Evolutionary conservation across 768 basidiomycete species (phyloP), one percentile per base, ranked within the genome.

Genomic region (Xerocomellus chrysenteron): DNA sequence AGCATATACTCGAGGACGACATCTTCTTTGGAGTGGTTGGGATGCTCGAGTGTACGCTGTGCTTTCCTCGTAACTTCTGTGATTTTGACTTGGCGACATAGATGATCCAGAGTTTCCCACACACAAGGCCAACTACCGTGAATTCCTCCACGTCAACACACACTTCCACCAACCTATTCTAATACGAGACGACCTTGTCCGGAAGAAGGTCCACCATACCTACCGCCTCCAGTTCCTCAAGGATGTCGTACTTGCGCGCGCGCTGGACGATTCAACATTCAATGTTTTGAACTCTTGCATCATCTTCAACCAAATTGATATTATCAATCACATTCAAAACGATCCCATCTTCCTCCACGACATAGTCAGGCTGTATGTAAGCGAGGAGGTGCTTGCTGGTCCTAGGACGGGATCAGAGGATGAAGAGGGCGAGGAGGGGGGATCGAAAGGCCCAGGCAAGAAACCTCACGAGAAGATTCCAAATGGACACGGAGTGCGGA

Each of bases 271-370:
- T 72, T 89, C 92, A 2, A 98, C 95, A 0, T 96, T 98, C 81
- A 94, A 93, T 67, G 92, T 97, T 65, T 83, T 98, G 68, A 98
- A 94, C 74, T 94, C 93, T 2, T 92, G 92, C 74, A 94, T 99
- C 71, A 93, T 98, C 68, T 98, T 95, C 82, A 97, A 98, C 75
- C 96, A 99, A 71, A 94, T 96, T 65, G 97, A 99, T 73, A 98
- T 99, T 67, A 94, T 99, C 66, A 84, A 80, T 47, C 86, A 96
- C 67, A 82, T 98, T 35, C 90, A 94, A 68, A 82, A 80, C 55
- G 91, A 97, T 64, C 81, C 80, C 2, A 68, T 73, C 12, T 90
- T 98, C 69, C 76, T 98, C 36, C 78, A 80, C 35, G 88, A 94
- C 47, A 81, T 98, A 14, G 89, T 96, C 36, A 74, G 77, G 43